Conservation (phyloP, 2,329 filamentous ascomycete genomes). For the Thelonectria blattea region DNA sequence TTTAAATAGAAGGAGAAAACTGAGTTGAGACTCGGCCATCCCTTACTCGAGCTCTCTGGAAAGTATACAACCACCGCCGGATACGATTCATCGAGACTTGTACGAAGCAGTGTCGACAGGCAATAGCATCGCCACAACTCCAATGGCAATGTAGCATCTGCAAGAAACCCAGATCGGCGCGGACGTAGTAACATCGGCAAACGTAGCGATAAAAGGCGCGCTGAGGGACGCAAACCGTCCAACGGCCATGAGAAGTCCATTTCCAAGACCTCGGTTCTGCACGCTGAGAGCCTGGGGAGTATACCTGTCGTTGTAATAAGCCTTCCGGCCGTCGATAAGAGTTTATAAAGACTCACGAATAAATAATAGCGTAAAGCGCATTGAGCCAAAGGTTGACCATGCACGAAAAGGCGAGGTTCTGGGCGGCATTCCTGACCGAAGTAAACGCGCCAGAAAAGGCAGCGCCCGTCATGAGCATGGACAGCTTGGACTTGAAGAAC, state of each 20-base stretch:
- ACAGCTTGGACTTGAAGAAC: conserved; percentile 18
- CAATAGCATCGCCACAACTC: conserved; percentile 22
- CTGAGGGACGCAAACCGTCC: conserved; percentile 28
- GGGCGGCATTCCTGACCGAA: conserved; percentile 21
- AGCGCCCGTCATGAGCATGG: conserved; percentile 24
- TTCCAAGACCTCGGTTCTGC: conserved; percentile 29
- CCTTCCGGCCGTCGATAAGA: neutral
- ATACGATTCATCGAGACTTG: neutral
- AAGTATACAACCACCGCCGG: neutral
- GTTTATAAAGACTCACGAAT: conserved; percentile 17
- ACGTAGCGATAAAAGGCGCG: conserved; percentile 32
- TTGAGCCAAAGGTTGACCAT: conserved; percentile 33
- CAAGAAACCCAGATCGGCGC: conserved; percentile 33
- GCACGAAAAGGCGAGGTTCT: conserved; percentile 34
- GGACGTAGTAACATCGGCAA: conserved; percentile 30
- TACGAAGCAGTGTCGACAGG: conserved; percentile 24
- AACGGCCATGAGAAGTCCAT: conserved; percentile 27
- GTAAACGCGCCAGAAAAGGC: conserved; percentile 33
- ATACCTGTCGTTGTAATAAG: conserved; percentile 8
- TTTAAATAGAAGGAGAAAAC: no score
- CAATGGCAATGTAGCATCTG: conserved; percentile 28
- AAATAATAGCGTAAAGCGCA: conserved; percentile 28
- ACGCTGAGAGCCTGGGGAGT: conserved; percentile 29
- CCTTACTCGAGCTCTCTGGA: neutral
- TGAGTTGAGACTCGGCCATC: no score